Evolutionary conservation across 2,329 filamentous ascomycete genomes (phyloP).

Genomic region (Colletotrichum salicis): DNA sequence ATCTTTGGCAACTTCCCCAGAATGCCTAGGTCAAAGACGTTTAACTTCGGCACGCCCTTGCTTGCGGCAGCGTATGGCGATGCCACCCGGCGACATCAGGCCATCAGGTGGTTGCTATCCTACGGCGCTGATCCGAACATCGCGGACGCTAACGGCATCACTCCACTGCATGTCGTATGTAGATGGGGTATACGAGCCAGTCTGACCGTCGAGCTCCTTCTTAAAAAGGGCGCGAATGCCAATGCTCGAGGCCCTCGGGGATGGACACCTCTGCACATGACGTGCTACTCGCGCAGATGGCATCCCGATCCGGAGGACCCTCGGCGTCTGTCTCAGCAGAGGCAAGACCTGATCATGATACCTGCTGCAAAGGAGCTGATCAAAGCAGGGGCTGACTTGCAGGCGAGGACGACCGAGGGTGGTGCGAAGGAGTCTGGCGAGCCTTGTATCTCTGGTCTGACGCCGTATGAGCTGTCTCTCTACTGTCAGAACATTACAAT

Average conservation of each 20-base stretch:
- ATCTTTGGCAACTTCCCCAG: neutral
- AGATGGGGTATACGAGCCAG: neutral
- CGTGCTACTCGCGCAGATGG: neutral
- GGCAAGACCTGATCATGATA: neutral
- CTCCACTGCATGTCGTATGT: neutral
- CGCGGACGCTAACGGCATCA: neutral
- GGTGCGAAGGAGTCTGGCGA: neutral
- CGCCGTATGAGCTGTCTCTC: neutral
- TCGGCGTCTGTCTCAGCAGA: neutral
- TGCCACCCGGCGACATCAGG: neutral
- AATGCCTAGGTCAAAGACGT: neutral
- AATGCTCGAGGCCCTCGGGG: neutral
- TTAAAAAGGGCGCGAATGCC: slow-evolving; percentile 34
- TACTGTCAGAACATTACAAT: neutral
- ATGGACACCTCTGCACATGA: neutral
- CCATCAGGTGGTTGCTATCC: slow-evolving; percentile 6
- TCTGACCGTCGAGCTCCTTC: slow-evolving; percentile 9
- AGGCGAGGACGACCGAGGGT: neutral
- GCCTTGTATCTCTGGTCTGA: neutral
- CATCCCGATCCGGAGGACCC: neutral
- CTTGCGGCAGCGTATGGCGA: slow-evolving; percentile 12
- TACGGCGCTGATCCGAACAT: neutral
- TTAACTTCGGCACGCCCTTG: slow-evolving; percentile 1
- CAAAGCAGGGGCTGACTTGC: neutral
- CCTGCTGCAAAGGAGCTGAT: neutral